Conservation (phyloP, 163 green algal genomes). For the Chlorella variabilis region DNA sequence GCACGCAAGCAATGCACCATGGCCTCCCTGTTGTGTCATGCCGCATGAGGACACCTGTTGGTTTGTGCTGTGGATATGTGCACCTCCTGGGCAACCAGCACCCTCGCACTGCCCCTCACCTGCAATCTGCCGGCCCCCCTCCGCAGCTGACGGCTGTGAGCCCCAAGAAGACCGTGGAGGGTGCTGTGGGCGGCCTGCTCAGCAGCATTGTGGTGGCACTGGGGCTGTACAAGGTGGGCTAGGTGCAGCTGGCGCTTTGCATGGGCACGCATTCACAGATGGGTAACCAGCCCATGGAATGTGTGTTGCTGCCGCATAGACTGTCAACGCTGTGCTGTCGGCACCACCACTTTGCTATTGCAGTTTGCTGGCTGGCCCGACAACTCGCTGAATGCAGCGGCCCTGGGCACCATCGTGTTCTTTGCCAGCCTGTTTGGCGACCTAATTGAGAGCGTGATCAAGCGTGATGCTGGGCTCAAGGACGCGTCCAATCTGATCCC, state of each 20-base stretch:
- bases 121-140: background rate
- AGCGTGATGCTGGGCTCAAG: conserved; percentile 92
- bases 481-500: conserved; percentile 96
- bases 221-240: conserved; percentile 49
- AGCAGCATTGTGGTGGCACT: conserved; percentile 71
- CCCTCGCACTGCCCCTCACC: background rate
- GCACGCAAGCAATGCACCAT: too few species aligned
- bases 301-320: background rate
- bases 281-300: too few species aligned
- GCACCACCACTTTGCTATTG: background rate
- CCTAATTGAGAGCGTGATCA: conserved; percentile 98
- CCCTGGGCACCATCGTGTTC: conserved; percentile 79
- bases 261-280: background rate
- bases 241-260: background rate
- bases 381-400: conserved; percentile 43
- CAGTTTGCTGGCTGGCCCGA: conserved; percentile 73
- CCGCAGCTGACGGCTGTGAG: conserved; percentile 79
- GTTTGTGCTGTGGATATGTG: background rate
- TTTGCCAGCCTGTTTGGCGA: conserved; percentile 94
- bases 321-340: background rate
- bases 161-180: conserved; percentile 97
- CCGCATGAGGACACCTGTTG: background rate
- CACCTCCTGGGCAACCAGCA: background rate
- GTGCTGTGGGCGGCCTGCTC: conserved; percentile 83
- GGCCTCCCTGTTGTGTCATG: background rate